Percentiles rank a stretch among this genome's conserved stretches.
phyloP scores from a whole-genome alignment of 306 rosid species.

The Acacia confusa region DNA sequence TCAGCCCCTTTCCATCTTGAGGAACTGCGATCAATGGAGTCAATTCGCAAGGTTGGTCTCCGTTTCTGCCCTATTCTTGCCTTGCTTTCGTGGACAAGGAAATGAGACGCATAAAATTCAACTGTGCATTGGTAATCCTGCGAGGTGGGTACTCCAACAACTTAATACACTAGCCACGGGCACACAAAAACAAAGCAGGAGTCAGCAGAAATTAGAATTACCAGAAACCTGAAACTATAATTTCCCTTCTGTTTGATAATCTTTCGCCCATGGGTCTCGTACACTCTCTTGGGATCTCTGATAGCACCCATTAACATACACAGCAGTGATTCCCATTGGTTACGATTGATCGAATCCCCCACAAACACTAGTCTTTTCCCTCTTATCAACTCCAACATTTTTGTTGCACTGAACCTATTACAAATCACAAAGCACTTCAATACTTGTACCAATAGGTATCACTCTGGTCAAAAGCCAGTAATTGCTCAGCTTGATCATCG shows the following conservation, averaged over 20 bases:
- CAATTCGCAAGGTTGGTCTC: slow-evolving; percentile 69
- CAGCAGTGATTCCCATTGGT: slow-evolving; percentile 96
- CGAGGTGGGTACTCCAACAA: slow-evolving; percentile 11
- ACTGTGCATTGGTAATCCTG: slow-evolving; percentile 93
- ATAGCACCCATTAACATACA: slow-evolving; percentile 77
- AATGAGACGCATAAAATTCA: slow-evolving; percentile 78
- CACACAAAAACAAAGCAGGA: slow-evolving; percentile 22
- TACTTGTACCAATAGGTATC: slow-evolving; percentile 4
- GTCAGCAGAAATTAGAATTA: slow-evolving; percentile 48
- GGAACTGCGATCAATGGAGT: slow-evolving; percentile 77
- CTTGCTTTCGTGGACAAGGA: slow-evolving; percentile 80
- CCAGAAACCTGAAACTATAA: slow-evolving; percentile 88
- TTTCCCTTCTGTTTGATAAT: slow-evolving; percentile 80
- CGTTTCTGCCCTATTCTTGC: slow-evolving; percentile 79
- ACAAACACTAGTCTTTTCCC: slow-evolving; percentile 94
- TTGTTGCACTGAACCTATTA: slow-evolving; percentile 82
- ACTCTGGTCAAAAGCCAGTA: neutral
- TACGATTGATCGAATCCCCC: slow-evolving; percentile 93
- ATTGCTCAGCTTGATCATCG: neutral
- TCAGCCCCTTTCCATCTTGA: slow-evolving; percentile 95
- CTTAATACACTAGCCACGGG: slow-evolving; percentile 11
- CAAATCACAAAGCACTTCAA: slow-evolving; percentile 27
- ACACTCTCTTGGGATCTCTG: slow-evolving; percentile 74
- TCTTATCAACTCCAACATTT: slow-evolving; percentile 80
- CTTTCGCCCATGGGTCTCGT: slow-evolving; percentile 75